Base-by-base conservation (phyloP, 306 rosid genomes). In the Macrotyloma uniflorum region DNA sequence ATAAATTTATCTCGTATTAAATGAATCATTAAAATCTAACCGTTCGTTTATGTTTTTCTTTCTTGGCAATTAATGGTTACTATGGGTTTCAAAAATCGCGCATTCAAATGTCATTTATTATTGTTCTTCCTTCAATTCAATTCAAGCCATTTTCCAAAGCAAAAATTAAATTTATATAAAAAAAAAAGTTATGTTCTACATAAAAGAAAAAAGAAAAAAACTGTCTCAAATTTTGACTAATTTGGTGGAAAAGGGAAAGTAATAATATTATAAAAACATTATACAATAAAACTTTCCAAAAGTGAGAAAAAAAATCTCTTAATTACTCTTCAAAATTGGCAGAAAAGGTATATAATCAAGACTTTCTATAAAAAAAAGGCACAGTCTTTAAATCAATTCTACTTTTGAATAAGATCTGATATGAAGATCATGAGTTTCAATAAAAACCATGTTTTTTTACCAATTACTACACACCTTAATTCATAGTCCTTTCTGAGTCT, bases 81-180 rank as follows among this genome's bases (percentile, higher is more conserved):
- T 26, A n/a, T 23, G 68, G 53, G 72, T 79, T 79, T 62, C 77
- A 75, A 62, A 67, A 72, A 61, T 9, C 10, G 12, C 15, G 19
- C 72, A 46, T 38, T 51, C 26, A 61, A 74, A 58, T 40, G 47
- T 6, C 80, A 74, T 67, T 28, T 8, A 58, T 79, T 70, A 23
- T 10, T 14, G n/a, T 26, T 26, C 28, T 2, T 43, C 19, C 45
- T 63, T 26, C 43, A 1, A 2, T 23, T 38, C 19, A 1, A 5
- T 28, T 12, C 15, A n/a, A 61, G 13, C 18, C 74, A 77, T 67
- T 54, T 10, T 10, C 20, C 1, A 19, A 30, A 55, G 11, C 5
- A 22, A 22, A 22, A 3, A 0, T 3, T 22, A 42, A 32, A 10
- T 54, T 54, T 54, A 20, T 9, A 54, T 6, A 50, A 18, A 7